phyloP scores from a whole-genome alignment of 1,284 basidiomycete species.

The Ceratobasidium sp. region DNA sequence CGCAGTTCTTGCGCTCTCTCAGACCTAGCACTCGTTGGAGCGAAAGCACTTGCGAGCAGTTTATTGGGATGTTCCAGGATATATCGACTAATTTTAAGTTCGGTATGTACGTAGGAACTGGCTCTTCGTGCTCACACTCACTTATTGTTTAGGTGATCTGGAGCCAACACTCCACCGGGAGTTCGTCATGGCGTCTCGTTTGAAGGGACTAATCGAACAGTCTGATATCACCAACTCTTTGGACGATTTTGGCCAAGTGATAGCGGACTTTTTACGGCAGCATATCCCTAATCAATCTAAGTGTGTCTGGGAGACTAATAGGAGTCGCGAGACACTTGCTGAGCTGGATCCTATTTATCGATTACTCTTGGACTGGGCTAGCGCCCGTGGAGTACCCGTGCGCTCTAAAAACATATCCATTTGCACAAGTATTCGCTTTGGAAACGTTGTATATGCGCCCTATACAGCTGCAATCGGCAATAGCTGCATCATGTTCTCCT shows the following conservation, averaged over 20 bases:
- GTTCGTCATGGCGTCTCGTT: conserved; percentile 4
- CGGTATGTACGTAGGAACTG: conserved; percentile 21
- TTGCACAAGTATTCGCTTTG: background rate
- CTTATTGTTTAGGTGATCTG: conserved; percentile 11
- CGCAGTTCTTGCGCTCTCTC: conserved; percentile 12
- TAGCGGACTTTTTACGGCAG: background rate
- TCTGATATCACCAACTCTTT: background rate
- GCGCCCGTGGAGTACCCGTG: background rate
- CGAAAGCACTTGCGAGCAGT: conserved; percentile 35
- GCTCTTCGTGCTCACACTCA: background rate
- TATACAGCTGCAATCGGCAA: background rate
- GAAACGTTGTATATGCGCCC: conserved; percentile 1
- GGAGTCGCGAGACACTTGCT: background rate
- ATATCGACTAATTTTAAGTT: conserved; percentile 27
- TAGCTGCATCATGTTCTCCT: conserved; percentile 1
- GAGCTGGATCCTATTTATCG: no score
- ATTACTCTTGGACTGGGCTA: no score
- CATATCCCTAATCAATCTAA: background rate
- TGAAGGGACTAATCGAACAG: conserved; percentile 1
- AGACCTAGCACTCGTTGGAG: conserved; percentile 32
- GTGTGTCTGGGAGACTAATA: background rate
- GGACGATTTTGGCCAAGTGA: background rate
- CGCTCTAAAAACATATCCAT: background rate
- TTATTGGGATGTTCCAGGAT: conserved; percentile 42
- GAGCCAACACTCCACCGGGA: conserved; percentile 26